Evolutionary conservation across 1,284 basidiomycete species (phyloP).

Genomic region (Salmacisia buchloeana): DNA sequence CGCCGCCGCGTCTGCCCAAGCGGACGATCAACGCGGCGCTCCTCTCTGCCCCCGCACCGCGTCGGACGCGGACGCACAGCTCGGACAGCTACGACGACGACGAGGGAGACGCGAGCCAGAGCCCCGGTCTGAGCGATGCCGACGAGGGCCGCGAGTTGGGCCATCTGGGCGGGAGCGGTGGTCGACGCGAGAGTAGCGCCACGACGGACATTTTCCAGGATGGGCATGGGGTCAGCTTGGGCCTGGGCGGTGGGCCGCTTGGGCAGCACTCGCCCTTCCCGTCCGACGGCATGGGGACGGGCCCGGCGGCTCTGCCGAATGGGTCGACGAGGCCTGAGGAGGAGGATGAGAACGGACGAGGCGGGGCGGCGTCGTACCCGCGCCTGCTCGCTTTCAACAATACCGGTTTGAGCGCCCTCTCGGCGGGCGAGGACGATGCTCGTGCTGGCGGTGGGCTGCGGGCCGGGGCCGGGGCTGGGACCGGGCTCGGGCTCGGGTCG

Average conservation of each 20-base stretch:
- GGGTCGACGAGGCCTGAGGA: too few species aligned
- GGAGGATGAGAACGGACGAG: too few species aligned
- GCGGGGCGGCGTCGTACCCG: neutral
- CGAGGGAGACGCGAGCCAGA: neutral
- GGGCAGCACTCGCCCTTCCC: constrained; percentile 3
- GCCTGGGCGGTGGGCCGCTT: neutral
- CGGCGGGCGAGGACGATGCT: neutral
- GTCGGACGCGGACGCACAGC: neutral
- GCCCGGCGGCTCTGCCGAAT: neutral
- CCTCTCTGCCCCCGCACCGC: too few species aligned
- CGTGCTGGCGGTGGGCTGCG: neutral
- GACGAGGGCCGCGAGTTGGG: neutral
- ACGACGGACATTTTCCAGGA: constrained; percentile 4
- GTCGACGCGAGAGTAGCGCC: neutral
- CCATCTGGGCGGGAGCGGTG: too few species aligned
- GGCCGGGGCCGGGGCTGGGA: neutral
- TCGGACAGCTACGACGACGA: neutral
- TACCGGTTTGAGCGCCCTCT: neutral
- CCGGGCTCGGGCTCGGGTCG: neutral
- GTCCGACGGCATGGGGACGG: neutral
- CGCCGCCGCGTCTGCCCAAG: neutral
- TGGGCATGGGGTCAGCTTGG: neutral
- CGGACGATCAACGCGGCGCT: neutral
- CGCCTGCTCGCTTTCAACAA: constrained; percentile 1
- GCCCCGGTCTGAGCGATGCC: neutral